Base-by-base conservation (phyloP, 225 moss, liverwort and hornwort species). In the Sphagnum tenellum region DNA sequence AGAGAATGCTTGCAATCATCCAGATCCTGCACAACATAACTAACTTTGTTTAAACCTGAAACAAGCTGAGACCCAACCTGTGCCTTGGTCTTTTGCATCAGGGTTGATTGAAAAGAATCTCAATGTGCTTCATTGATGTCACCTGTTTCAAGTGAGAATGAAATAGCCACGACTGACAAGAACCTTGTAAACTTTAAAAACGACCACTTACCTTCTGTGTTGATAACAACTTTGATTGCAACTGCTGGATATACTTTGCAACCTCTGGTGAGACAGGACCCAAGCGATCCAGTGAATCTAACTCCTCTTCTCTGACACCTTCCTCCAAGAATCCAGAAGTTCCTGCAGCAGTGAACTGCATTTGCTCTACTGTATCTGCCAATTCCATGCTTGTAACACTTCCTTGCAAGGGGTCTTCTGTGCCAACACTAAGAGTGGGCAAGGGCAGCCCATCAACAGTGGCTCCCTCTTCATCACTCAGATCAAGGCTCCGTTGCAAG, bases 401-500 rank as follows among this genome's bases (percentile, higher is more conserved):
- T 6, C 52, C 52, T 52, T 52, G 52, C 9, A 52, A 52, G 0
- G 7, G 7, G 52, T 60, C 56, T 12, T 11, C 29, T 67, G 46
- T 66, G 66, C 3, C 47, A 4, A 60, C 9, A 65, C 50, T 50
- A 52, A 5, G 52, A 0, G 7, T 52, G 52, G 52, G 52, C 9
- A 9, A 5, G 7, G 7, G 52, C 52, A 52, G 52, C 52, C 9
- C 52, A 5, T 52, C 52, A 52, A 9, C 52, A 6, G 9, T 52
- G 29, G 29, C 29, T 9, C 12, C 44, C 48, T 66, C 71, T 3
- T 79, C 79, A 51, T 67, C 69, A 46, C 58, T 12, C 6, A 74
- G 70, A 63, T 83, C 79, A 63, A 83, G 70, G 64, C 65, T 83
- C 56, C 79, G 73, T 45, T 83, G 77, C 55, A 83, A 70, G 70